Percentiles rank a stretch among this genome's conserved stretches.
Evolutionary conservation across 129 eudicot genomes (phyloP).

Genomic region (Logfia minima): DNA sequence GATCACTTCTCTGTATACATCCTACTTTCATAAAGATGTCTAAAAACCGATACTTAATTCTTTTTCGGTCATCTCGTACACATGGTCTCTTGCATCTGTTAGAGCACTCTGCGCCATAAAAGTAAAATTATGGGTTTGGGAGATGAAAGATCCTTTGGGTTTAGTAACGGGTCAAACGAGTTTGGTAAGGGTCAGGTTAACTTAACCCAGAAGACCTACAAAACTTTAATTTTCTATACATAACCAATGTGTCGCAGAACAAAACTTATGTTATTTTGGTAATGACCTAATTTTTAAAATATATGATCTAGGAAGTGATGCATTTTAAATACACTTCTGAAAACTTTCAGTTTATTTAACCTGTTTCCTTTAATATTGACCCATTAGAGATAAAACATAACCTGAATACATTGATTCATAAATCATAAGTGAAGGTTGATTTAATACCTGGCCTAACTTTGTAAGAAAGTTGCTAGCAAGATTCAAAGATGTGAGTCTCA

Average conservation of each 20-base stretch:
- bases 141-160: neutral
- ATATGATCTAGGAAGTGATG: neutral
- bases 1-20: conserved; percentile 7
- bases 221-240: neutral
- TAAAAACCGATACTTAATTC: conserved; percentile 69
- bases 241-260: neutral
- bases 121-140: neutral
- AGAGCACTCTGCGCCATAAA: conserved; percentile 74
- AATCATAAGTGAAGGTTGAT: neutral
- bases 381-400: neutral
- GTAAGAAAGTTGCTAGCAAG: conserved; percentile 82
- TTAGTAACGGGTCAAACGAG: neutral
- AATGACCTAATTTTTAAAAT: too few relatives aligned
- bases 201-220: neutral
- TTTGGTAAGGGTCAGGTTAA: neutral
- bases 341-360: neutral
- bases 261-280: neutral
- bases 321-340: neutral
- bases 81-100: conserved; percentile 90
- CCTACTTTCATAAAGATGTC: neutral
- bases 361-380: neutral
- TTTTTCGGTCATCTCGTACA: conserved; percentile 86
- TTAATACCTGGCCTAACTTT: conserved; percentile 82
- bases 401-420: neutral
- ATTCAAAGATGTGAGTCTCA: conserved; percentile 68